Base-by-base conservation (phyloP, 2,329 filamentous ascomycete species). In the Amylocarpus encephaloides region DNA sequence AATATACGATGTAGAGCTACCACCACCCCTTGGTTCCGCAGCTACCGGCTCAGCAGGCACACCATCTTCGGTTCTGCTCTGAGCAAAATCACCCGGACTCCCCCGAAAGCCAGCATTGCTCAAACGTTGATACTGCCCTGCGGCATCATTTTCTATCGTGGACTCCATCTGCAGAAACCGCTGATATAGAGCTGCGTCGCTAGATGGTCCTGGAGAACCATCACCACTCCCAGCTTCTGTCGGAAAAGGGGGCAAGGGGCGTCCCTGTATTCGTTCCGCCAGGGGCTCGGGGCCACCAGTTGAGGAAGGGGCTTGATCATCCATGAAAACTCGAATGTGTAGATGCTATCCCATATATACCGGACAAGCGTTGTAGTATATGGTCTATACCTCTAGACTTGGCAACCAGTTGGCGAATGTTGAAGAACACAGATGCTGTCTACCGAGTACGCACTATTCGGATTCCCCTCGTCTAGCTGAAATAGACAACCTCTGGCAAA, bases 231-330 rank as follows among this genome's bases (percentile, higher is more conserved):
- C 16, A 3, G 19, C 15, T 4, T 32, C 7, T 38, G 42, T 39
- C n/a, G 30, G 46, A 16, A 41, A 30, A 29, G 50, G 22, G 32
- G 50, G 50, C 9, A 52, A 33, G 49, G 50, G 50, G 5, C 46
- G 42, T 19, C 49, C 50, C 12, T 43, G 18, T 34, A 18, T 43
- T 45, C 15, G n/a, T 12, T 43, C 32, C 15, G 19, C 19, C 16
- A 18, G 38, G 26, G 22, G 33, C 10, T 38, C 26, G 6, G 26
- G 11, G 29, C 46, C 47, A 7, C 15, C 10, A 38, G 22, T 26
- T 36, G 12, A 16, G 9, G 34, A 26, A 26, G 22, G 22, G 22
- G 4, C 22, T 26, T 26, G 22, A 26, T 7, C 22, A 26, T 26
- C 22, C 22, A 26, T 26, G 4, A 7, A 4, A 26, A 26, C 22